Evolutionary conservation across 768 basidiomycete species (phyloP).

Genomic region (Psilocybe subaeruginosa): DNA sequence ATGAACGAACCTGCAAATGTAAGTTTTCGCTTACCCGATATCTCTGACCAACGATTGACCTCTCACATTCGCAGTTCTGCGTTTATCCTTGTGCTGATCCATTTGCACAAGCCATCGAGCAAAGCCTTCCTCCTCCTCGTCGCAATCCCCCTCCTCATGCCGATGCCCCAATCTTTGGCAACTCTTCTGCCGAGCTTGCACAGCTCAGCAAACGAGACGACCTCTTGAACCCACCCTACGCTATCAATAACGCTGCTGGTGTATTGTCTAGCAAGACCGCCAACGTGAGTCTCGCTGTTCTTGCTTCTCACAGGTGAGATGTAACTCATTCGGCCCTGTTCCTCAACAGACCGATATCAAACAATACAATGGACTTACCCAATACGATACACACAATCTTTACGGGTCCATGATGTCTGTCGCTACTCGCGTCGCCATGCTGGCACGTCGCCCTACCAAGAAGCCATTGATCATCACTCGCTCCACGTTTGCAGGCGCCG

Average conservation of each 20-base stretch:
- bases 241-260: conserved; percentile 60
- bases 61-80: conserved; percentile 52
- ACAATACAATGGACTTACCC: conserved; percentile 46
- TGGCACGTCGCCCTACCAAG: conserved; percentile 65
- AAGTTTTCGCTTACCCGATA: not conserved
- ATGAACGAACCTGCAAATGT: conserved; percentile 78
- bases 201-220: conserved; percentile 29
- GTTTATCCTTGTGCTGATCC: conserved; percentile 62
- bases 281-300: conserved; percentile 37
- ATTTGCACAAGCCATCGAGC: conserved; percentile 54
- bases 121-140: conserved; percentile 58
- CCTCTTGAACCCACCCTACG: conserved; percentile 56
- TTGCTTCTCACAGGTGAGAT: not conserved
- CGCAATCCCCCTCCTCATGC: conserved; percentile 51
- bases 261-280: conserved; percentile 57
- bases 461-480: conserved; percentile 68
- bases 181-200: conserved; percentile 3
- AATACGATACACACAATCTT: not conserved
- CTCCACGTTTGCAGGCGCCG: conserved; percentile 75
- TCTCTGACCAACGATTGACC: not conserved
- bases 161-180: conserved; percentile 51
- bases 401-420: conserved; percentile 57
- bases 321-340: not conserved
- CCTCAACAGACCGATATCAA: conserved; percentile 40
- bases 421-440: conserved; percentile 75